Evolutionary conservation across 345 rosid species (phyloP).

Genomic region (Orychophragmus violaceus): DNA sequence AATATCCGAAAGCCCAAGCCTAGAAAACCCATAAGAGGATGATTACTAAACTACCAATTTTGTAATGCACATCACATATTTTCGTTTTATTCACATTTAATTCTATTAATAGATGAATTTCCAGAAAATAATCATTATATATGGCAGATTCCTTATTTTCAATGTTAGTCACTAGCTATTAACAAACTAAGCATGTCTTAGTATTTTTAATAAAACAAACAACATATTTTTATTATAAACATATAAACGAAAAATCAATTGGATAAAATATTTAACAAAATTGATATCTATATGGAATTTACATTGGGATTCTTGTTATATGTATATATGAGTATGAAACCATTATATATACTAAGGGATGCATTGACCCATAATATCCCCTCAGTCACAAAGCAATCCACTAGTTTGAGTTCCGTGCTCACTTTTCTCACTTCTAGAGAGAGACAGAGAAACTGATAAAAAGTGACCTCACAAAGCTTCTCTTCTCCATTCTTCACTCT

Average conservation of each 20-base stretch:
- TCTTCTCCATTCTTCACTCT: slow-evolving; percentile 41
- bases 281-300: not conserved
- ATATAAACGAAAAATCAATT: not conserved
- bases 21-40: no score
- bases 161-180: not conserved
- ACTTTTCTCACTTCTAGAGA: slow-evolving; percentile 12
- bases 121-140: no score
- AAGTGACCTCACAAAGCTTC: slow-evolving; percentile 50
- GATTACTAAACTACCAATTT: no score
- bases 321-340: not conserved
- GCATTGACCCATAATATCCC: slow-evolving; percentile 11
- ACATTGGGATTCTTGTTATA: not conserved
- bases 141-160: no score
- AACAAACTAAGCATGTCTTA: not conserved
- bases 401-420: slow-evolving; percentile 19
- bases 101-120: no score
- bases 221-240: no score
- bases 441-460: not conserved
- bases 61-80: no score
- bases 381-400: slow-evolving; percentile 15
- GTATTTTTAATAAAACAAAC: not conserved
- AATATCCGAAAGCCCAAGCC: no score
- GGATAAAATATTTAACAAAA: not conserved
- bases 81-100: no score
- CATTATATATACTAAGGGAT: slow-evolving; percentile 2